Base-by-base conservation (phyloP, 169 alveolate species). In the Sarcocystis neurona region DNA sequence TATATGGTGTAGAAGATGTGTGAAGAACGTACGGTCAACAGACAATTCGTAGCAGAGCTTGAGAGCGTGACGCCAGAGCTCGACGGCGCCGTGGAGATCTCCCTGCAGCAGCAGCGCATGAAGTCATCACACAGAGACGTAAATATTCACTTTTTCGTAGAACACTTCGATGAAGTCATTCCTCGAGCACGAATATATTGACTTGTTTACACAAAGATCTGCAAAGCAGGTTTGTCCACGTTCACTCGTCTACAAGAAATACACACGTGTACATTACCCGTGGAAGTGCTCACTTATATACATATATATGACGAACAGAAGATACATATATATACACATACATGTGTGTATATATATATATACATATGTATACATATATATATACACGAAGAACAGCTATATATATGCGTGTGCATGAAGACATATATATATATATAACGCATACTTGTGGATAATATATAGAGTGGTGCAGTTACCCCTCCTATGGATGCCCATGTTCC, bases 11-110 rank as follows among this genome's bases (percentile, higher is more conserved):
- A 34, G 4, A 58, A 34, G 8, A 18, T 10, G 18, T 10, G 18
- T 50, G 60, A 50, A 8, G 32, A 58, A 4, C 82, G 34, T 39
- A 72, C 82, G 56, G 82, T 48, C 34, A 0, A 72, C 82, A 72
- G 82, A 72, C 34, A 72, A 56, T 39, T 72, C 82, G 53, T 72
- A 72, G 23, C 82, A 72, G 10, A 72, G 82, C 46, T 72, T 72
- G 39, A 72, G 32, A 5, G 82, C 82, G 46, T 72, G 82, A 1
- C 82, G 82, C 82, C 82, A 72, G 39, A 72, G 10, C 5, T 72
- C 56, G 27, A 72, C 18, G 10, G 82, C 82, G 37, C 41, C 82
- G 39, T 32, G 47, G 56, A 41, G 39, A 0, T 37, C 10, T 2
- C 82, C 82, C 82, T 72, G 82, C 8, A n/a, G 43, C 79, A 10